Base-by-base conservation (phyloP, 192 early-diverging fungal genomes). In the Podila clonocystis region DNA sequence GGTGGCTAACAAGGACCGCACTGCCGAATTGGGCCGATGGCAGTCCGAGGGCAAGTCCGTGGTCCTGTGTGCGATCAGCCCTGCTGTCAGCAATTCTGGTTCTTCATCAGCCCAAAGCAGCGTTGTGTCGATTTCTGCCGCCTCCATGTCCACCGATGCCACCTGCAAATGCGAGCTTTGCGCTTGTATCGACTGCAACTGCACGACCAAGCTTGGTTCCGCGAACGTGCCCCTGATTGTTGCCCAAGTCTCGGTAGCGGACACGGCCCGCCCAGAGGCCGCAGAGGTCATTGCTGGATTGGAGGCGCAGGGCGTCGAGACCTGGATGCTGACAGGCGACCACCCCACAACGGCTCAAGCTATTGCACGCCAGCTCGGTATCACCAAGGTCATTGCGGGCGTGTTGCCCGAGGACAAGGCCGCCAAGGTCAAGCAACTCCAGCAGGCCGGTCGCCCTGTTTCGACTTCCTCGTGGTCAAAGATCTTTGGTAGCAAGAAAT, bases 251-350 rank as follows among this genome's bases (percentile, higher is more conserved):
- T 87, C 87, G 5, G 79, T 94, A 7, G 84, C 91, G 0, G 95
- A 96, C 73, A 83, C 84, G 3, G 82, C 91, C 24, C 84, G 93
- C 28, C 83, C 90, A 0, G 91, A 91, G 65, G 87, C 91, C 5
- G 66, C 67, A 11, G 65, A 73, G 7, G 90, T 91, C 0, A 83
- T 96, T 34, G 59, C 59, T 4, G 68, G 61, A 19, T 78, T 96
- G 19, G 73, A 72, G 9, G 61, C 65, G 11, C 82, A 74, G 17
- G 90, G 91, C 2, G 80, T 94, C 22, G 85, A 91, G 50, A 91
- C 93, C 8, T 91, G 91, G 88, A 94, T 96, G 91, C 70, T 95
- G 61, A 94, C 95, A 0, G 95, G 95, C 30, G 95, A 96, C 74
- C 87, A 91, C 79, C 82, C 68, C 1, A 74, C 75, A 8, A 92